Evolutionary conservation across 345 rosid genomes (phyloP).

Genomic region (Murraya paniculata): DNA sequence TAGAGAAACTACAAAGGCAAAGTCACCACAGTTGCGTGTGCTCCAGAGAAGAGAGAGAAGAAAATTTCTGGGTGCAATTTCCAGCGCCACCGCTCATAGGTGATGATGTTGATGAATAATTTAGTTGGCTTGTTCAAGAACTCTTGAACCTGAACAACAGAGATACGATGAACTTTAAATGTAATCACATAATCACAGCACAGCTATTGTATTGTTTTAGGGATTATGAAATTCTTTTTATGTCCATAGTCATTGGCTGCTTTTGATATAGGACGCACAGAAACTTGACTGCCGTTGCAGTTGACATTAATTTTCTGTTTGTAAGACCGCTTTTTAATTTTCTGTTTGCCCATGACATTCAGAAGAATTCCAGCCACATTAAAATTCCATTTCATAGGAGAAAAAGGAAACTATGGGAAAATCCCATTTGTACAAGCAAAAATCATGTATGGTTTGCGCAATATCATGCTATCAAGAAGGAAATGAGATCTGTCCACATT

Average conservation of each 20-base stretch:
- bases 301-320: no score
- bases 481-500: no score
- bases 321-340: no score
- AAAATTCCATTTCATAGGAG: no score
- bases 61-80: constrained; percentile 18
- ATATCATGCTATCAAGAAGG: no score
- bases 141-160: constrained; percentile 56
- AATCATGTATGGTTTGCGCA: no score
- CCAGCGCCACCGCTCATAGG: constrained; percentile 47
- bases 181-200: not conserved
- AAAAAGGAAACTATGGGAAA: no score
- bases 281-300: no score
- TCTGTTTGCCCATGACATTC: no score
- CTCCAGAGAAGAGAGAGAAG: constrained; percentile 39
- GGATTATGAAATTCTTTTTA: not conserved
- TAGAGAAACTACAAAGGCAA: constrained; percentile 60
- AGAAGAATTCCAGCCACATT: no score
- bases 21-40: constrained; percentile 58
- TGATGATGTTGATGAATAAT: constrained; percentile 16
- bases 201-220: not conserved
- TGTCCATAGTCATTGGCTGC: not conserved
- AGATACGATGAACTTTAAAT: not conserved
- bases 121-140: constrained; percentile 55
- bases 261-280: no score
- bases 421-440: no score